A percentile compares a stretch with the other conserved stretches of the same genome.
phyloP scores from a whole-genome alignment of 495 filamentous ascomycete species.

The Neurospora tetraspora region DNA sequence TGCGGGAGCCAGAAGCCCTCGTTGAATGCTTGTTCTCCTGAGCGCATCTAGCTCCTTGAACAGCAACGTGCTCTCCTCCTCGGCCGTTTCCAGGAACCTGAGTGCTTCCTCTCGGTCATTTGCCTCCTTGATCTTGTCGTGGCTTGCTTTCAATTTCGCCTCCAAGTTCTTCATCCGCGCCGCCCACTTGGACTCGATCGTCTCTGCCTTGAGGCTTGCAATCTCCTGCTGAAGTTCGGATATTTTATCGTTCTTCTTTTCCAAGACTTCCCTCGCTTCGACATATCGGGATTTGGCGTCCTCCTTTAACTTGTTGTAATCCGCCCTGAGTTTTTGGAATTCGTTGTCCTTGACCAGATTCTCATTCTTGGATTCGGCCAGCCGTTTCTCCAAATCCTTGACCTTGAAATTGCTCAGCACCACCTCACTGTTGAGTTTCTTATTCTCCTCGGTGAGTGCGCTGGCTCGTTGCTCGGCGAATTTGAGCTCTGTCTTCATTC shows the following conservation, averaged over 20 bases:
- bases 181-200: slow-evolving; percentile 10
- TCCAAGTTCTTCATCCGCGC: slow-evolving; percentile 15
- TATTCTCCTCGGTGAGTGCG: slow-evolving; percentile 37
- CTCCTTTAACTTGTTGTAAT: slow-evolving; percentile 48
- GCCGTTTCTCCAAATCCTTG: slow-evolving; percentile 33
- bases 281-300: slow-evolving; percentile 46
- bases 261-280: slow-evolving; percentile 45
- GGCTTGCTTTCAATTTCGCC: slow-evolving; percentile 9
- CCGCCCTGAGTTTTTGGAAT: slow-evolving; percentile 39
- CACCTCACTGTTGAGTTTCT: slow-evolving; percentile 31
- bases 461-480: slow-evolving; percentile 33
- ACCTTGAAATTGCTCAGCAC: slow-evolving; percentile 24
- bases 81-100: slow-evolving; percentile 12
- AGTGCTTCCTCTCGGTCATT: slow-evolving; percentile 9
- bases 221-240: slow-evolving; percentile 26
- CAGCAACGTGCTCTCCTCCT: slow-evolving; percentile 10
- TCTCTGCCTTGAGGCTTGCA: slow-evolving; percentile 17
- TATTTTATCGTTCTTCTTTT: slow-evolving; percentile 58
- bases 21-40: slow-evolving; percentile 7
- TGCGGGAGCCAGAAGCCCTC: slow-evolving; percentile 1
- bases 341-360: slow-evolving; percentile 39
- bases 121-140: slow-evolving; percentile 4
- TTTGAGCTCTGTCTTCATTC: slow-evolving; percentile 35
- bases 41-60: slow-evolving; percentile 14
- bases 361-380: slow-evolving; percentile 29